Conservation (phyloP, 306 rosid species). For the Fragaria ananassa region DNA sequence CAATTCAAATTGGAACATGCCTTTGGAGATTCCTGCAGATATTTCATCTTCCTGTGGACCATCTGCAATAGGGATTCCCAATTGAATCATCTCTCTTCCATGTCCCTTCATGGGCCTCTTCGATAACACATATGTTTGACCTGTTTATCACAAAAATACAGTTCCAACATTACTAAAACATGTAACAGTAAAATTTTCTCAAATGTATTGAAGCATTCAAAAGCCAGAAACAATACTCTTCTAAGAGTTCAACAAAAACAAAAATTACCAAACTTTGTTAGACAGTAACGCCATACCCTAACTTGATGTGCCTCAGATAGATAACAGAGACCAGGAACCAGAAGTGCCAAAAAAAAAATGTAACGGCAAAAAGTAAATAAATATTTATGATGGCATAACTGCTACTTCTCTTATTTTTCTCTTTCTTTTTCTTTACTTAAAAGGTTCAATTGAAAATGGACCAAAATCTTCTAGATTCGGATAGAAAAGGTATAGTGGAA, state of each 20-base stretch:
- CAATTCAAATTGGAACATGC: slow-evolving; percentile 34
- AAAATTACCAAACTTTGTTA: slow-evolving; percentile 4
- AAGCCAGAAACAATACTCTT: background rate
- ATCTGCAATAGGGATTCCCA: slow-evolving; percentile 71
- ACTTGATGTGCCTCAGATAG: background rate
- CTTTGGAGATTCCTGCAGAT: slow-evolving; percentile 54
- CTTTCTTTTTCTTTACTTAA: background rate
- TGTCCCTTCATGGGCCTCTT: slow-evolving; percentile 80
- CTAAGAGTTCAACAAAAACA: background rate
- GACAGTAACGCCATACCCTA: background rate
- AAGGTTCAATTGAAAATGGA: background rate
- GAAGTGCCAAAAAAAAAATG: background rate
- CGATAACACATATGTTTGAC: slow-evolving; percentile 50
- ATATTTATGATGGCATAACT: background rate
- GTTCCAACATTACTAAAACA: background rate
- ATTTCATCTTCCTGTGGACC: slow-evolving; percentile 56
- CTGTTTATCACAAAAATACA: slow-evolving; percentile 40
- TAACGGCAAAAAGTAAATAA: background rate
- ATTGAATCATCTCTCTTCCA: slow-evolving; percentile 82
- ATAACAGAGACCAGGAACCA: background rate
- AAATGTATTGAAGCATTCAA: background rate
- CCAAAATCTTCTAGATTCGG: background rate
- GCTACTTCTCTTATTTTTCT: background rate
- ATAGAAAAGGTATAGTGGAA: background rate
- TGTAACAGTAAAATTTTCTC: background rate